Evolutionary conservation across 805 yeast genomes (phyloP).

Genomic region (Metschnikowia vanudenii): DNA sequence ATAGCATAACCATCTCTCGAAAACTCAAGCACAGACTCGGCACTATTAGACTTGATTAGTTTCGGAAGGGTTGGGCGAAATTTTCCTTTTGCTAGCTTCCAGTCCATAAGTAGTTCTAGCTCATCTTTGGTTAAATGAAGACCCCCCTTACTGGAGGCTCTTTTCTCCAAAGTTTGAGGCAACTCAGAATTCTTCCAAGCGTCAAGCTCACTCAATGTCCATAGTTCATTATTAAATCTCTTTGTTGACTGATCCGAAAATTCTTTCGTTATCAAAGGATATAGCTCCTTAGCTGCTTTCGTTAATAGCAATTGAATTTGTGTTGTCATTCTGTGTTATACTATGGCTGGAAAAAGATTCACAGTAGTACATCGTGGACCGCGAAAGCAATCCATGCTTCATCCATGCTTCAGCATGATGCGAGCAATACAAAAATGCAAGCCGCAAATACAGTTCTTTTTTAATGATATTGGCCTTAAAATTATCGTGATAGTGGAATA

Average conservation of each 20-base stretch:
- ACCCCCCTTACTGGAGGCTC: slow-evolving; percentile 22
- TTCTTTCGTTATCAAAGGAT: slow-evolving; percentile 27
- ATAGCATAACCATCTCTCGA: slow-evolving; percentile 29
- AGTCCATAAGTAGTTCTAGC: slow-evolving; percentile 43
- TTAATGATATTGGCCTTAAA: too few relatives aligned
- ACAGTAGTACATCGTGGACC: background rate
- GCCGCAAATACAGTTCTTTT: too few relatives aligned
- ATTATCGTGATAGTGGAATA: too few relatives aligned
- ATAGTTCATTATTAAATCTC: slow-evolving; percentile 24
- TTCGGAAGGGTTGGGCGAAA: slow-evolving; percentile 46
- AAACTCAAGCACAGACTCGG: slow-evolving; percentile 25
- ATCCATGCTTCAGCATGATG: too few relatives aligned
- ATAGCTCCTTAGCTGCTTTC: slow-evolving; percentile 21
- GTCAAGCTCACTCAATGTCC: slow-evolving; percentile 36
- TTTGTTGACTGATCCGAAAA: slow-evolving; percentile 28
- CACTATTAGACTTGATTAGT: slow-evolving; percentile 38
- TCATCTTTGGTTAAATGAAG: slow-evolving; percentile 38
- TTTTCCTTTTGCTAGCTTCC: slow-evolving; percentile 45
- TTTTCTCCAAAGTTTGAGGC: slow-evolving; percentile 26
- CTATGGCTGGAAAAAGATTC: background rate
- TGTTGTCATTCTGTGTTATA: background rate
- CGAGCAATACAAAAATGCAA: too few relatives aligned
- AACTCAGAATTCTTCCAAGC: slow-evolving; percentile 34
- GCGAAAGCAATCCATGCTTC: background rate
- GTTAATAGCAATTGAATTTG: background rate